These are phyloP conservation scores for Penicillium turbatum DNA, from an alignment of 495 filamentous ascomycete genomes.

Conservation along the genomic window DNA sequence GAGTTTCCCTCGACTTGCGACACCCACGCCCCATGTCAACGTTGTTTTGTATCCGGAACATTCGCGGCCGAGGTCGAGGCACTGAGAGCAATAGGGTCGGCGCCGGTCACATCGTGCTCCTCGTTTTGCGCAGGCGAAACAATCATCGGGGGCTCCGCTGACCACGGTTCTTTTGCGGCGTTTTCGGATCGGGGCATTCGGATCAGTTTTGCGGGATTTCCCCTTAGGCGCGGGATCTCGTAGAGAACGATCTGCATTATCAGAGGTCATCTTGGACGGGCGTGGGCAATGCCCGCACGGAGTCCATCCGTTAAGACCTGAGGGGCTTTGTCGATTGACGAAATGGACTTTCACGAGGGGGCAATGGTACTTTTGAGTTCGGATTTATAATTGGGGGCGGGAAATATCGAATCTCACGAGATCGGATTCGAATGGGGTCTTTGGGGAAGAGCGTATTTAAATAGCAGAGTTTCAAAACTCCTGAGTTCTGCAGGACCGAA, in stretches of 20 bases:
- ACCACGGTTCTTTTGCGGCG: constrained; percentile 82
- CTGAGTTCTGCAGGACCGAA: background rate
- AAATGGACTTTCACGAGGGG: background rate
- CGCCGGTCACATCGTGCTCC: constrained; percentile 84
- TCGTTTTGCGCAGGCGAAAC: constrained; percentile 85
- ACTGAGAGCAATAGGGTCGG: constrained; percentile 92
- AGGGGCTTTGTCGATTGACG: background rate
- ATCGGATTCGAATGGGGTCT: background rate
- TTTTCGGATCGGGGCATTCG: constrained; percentile 52
- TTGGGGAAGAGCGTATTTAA: background rate
- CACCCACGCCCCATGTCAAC: constrained; percentile 95
- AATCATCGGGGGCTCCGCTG: constrained; percentile 89
- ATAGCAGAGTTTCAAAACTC: background rate
- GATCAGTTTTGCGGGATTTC: constrained; percentile 29
- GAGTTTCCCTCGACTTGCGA: constrained; percentile 93
- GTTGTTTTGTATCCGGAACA: constrained; percentile 97
- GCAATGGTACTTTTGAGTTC: too few species aligned
- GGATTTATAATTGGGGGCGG: background rate
- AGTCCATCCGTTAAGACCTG: constrained; percentile 9
- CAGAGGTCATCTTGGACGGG: constrained; percentile 16
- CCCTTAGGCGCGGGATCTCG: constrained; percentile 25
- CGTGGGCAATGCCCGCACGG: constrained; percentile 9
- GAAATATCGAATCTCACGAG: background rate
- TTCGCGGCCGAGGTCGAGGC: constrained; percentile 84
- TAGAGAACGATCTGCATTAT: constrained; percentile 9